Percentiles rank a stretch among this genome's conserved stretches.
Conservation (phyloP, 78 protist species). For the Emiliania huxleyi region DNA sequence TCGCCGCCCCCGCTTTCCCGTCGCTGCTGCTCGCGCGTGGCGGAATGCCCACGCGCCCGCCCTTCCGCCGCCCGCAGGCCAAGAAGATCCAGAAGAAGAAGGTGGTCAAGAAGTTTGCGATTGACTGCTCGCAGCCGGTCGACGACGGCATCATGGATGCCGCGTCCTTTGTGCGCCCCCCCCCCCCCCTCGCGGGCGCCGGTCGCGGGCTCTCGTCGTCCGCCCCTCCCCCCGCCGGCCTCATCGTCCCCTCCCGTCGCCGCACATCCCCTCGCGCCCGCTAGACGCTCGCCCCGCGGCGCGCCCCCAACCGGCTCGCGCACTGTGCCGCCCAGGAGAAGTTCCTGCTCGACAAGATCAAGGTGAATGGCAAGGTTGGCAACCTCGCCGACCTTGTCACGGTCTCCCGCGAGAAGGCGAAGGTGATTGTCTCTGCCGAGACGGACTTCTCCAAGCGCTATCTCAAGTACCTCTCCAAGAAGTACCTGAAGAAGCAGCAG, state of each 20-base stretch:
- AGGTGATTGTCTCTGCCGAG: constrained; percentile 57
- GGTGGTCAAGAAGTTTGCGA: not conserved
- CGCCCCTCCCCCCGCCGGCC: no score
- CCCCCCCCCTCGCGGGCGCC: no score
- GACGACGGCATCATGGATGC: constrained; percentile 41
- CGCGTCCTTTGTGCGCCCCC: constrained; percentile 31
- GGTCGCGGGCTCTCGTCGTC: no score
- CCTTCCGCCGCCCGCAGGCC: not conserved
- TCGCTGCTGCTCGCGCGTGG: no score
- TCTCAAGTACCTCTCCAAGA: constrained; percentile 93
- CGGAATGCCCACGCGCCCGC: no score
- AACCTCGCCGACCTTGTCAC: constrained; percentile 77
- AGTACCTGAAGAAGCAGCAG: constrained; percentile 86
- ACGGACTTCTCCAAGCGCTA: constrained; percentile 81
- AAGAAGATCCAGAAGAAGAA: not conserved
- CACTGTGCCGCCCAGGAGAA: constrained; percentile 21
- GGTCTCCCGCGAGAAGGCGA: constrained; percentile 50
- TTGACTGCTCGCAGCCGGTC: constrained; percentile 28
- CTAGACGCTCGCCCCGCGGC: no score
- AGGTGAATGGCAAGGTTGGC: constrained; percentile 70
- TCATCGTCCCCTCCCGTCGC: no score
- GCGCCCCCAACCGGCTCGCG: not conserved
- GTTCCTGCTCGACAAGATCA: constrained; percentile 50
- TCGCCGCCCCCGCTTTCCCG: no score
- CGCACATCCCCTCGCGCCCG: no score